A percentile compares a stretch with the other conserved stretches of the same genome.
Conservation (phyloP, 2,329 filamentous ascomycete genomes). For the Alternaria arborescens region DNA sequence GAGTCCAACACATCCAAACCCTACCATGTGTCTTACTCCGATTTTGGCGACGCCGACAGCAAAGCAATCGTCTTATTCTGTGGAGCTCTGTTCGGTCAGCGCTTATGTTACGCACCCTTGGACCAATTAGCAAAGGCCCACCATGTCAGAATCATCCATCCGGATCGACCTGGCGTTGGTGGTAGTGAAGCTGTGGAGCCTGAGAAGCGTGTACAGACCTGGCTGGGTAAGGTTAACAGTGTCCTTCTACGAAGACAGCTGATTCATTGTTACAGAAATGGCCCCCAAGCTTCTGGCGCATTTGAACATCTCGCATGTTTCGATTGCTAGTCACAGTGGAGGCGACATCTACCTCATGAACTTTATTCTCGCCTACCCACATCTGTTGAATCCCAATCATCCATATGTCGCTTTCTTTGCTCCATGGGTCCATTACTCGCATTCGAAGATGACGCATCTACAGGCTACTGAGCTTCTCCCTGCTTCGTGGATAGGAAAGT, state of each 20-base stretch:
- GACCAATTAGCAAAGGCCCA: constrained; percentile 38
- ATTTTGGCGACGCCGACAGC: constrained; percentile 40
- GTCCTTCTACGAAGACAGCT: neutral
- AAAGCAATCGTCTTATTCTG: constrained; percentile 43
- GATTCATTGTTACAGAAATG: constrained; percentile 34
- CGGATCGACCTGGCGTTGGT: constrained; percentile 42
- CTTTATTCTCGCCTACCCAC: constrained; percentile 36
- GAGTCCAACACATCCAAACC: constrained; percentile 25
- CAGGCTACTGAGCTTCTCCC: constrained; percentile 38
- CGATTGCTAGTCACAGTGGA: constrained; percentile 45
- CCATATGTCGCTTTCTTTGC: constrained; percentile 45
- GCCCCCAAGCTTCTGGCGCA: constrained; percentile 39
- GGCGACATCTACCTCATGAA: constrained; percentile 44
- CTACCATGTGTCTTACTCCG: constrained; percentile 40
- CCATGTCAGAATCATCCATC: constrained; percentile 42
- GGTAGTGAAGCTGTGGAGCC: constrained; percentile 37
- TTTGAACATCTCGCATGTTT: constrained; percentile 40
- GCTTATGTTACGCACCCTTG: constrained; percentile 36
- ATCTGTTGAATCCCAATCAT: constrained; percentile 35
- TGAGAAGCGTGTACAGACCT: constrained; percentile 35
- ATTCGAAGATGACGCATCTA: constrained; percentile 32
- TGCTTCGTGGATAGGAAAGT: constrained; percentile 35
- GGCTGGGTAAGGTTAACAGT: constrained; percentile 31
- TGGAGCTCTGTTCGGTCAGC: constrained; percentile 38
- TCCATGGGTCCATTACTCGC: constrained; percentile 44